Evolutionary conservation across 768 basidiomycete species (phyloP), one percentile per base, ranked within the genome.

Genomic region (Mycena chlorophos): DNA sequence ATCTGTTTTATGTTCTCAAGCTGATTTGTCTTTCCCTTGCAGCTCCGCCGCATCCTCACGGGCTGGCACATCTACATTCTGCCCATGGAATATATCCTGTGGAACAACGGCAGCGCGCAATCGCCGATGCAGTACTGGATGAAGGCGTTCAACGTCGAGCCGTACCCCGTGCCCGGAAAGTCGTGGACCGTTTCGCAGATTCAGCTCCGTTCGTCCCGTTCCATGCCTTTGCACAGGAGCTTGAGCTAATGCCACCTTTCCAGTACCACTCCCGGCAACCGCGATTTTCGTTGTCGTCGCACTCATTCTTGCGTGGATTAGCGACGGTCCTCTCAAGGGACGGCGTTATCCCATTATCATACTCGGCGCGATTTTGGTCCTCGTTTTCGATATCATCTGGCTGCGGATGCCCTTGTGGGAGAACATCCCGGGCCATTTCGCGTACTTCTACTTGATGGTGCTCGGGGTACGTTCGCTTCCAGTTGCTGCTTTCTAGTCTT

Each of bases 141-240:
- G 25, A 63, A 63, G 58, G 54, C 49, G 27, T 63, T 63, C 62
- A 63, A 63, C 53, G 28, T 57, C 34, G 27, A 63, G 23, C 62
- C 62, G 8, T 60, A 38, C 47, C 62, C 62, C 16, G 62, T 63
- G 16, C 62, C 62, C 1, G 62, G 58, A 26, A 53, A 14, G 19
- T 34, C 42, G 4, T 61, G 27, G 25, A 57, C 56, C 16, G 61
- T 62, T 27, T 52, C 61, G 5, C 61, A 62, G 53, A 58, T 62
- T 19, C 56, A 62, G 51, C 22, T 62, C n/a, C 52, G 61, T 62
- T 2, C 0, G 61, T 58, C 22, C 17, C 26, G 13, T 13, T 49
- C 13, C n/a, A 34, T 5, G 1, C 28, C 38, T 0, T 17, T 16
- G 12, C 17, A 5, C 39, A 25, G 40, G 23, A 34, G 6, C 34